Evolutionary conservation across 371 early-diverging fungal species (phyloP).

Genomic region (Apophysomyces sp.): DNA sequence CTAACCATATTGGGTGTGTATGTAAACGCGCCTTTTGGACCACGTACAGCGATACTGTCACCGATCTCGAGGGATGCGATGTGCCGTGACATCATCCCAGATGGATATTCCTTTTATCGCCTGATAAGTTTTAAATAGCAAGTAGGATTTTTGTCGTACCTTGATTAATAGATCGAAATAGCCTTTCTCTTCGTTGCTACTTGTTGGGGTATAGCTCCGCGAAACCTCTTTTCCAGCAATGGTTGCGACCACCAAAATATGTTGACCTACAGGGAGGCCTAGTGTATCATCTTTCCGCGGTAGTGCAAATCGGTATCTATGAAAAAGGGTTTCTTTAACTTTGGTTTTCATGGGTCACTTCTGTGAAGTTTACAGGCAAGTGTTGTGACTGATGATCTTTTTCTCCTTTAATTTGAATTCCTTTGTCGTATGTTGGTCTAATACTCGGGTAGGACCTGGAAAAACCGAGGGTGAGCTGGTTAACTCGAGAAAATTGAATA

Average conservation of each 20-base stretch:
- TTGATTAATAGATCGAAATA: conserved; percentile 87
- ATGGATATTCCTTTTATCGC: conserved; percentile 66
- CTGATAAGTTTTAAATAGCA: neutral
- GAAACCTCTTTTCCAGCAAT: conserved; percentile 75
- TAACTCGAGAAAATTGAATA: neutral
- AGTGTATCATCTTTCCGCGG: conserved; percentile 57
- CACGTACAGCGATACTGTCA: conserved; percentile 71
- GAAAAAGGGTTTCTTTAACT: neutral
- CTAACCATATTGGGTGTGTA: conserved; percentile 79
- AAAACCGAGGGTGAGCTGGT: neutral
- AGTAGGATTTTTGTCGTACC: conserved; percentile 40
- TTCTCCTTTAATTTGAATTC: conserved; percentile 71
- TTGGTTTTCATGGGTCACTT: neutral
- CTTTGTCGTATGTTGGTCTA: conserved; percentile 65
- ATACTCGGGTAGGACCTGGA: conserved; percentile 25
- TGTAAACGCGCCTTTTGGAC: conserved; percentile 88
- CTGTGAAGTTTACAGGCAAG: conserved; percentile 59
- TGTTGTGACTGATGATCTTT: conserved; percentile 67
- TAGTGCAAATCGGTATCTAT: conserved; percentile 80
- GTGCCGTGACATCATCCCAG: conserved; percentile 74
- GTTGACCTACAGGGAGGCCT: conserved; percentile 88
- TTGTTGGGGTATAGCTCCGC: conserved; percentile 92
- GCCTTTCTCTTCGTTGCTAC: conserved; percentile 73
- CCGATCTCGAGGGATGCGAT: conserved; percentile 67
- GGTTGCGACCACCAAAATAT: conserved; percentile 74